These are phyloP conservation scores for Pulicaria dysenterica DNA, from an alignment of 129 eudicot genomes.

Conservation along the genomic window DNA sequence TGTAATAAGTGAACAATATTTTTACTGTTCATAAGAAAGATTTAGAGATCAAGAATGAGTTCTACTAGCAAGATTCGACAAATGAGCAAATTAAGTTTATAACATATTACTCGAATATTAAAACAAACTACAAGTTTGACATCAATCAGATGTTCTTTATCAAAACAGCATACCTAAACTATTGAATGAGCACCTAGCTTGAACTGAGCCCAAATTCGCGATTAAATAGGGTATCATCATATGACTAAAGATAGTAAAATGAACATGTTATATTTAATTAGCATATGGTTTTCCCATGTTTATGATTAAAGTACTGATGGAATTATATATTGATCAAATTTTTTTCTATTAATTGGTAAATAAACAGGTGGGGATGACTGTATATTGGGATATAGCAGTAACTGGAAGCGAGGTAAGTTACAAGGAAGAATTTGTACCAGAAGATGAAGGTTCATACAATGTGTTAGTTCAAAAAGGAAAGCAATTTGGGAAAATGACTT, in stretches of 20 bases:
- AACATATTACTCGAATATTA: neutral
- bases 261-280: neutral
- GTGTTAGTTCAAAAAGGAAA: conserved; percentile 63
- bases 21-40: too few species aligned
- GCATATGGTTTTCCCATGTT: neutral
- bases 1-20: too few species aligned
- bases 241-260: neutral
- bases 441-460: conserved; percentile 85
- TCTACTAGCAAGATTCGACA: too few species aligned
- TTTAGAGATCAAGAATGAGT: too few species aligned
- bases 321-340: neutral
- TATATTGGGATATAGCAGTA: conserved; percentile 74
- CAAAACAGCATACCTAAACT: too few species aligned
- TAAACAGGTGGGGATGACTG: conserved; percentile 59
- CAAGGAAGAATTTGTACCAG: conserved; percentile 82
- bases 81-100: too few species aligned
- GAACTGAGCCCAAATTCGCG: too few species aligned
- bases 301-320: neutral
- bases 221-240: too few species aligned
- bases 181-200: too few species aligned
- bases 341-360: neutral
- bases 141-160: neutral
- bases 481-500: conserved; percentile 47
- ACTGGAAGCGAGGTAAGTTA: conserved; percentile 68
- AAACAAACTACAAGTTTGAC: neutral